phyloP scores from a whole-genome alignment of 345 rosid species.

The Populus davidiana region DNA sequence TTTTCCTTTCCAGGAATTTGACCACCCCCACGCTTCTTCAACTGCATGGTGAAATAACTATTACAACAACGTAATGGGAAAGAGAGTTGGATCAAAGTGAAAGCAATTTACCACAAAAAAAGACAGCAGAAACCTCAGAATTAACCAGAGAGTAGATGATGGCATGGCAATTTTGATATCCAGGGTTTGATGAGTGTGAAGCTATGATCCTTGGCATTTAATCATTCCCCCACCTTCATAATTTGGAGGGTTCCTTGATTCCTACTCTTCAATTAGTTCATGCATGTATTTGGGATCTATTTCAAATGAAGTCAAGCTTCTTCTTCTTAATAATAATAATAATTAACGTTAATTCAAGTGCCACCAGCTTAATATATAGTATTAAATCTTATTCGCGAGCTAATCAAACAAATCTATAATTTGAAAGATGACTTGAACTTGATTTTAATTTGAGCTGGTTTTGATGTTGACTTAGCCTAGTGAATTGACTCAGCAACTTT shows the following conservation, averaged over 20 bases:
- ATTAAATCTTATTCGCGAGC: accelerated
- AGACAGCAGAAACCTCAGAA: conserved; percentile 65
- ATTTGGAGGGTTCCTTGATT: background rate
- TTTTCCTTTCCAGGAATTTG: conserved; percentile 74
- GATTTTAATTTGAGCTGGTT: too few species aligned
- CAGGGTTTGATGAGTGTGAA: background rate
- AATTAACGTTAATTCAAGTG: too few species aligned
- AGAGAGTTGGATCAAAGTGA: background rate
- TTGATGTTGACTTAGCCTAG: too few species aligned
- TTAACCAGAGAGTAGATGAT: conserved; percentile 62
- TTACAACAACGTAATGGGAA: conserved; percentile 9
- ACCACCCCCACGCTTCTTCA: conserved; percentile 82
- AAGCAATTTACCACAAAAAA: background rate
- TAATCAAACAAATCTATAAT: accelerated
- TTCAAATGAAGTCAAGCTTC: background rate
- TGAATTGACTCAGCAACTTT: too few species aligned
- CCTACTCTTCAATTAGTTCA: background rate
- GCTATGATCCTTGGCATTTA: background rate
- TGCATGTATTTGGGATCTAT: background rate
- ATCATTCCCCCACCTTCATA: background rate
- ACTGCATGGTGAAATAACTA: conserved; percentile 35
- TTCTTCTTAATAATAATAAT: background rate
- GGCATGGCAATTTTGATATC: conserved; percentile 65
- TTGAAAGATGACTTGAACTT: too few species aligned
- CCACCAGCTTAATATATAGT: too few species aligned